Evolutionary conservation across 1,284 basidiomycete species (phyloP), one percentile per base, ranked within the genome.

Genomic region (Cystobasidium pallidum): DNA sequence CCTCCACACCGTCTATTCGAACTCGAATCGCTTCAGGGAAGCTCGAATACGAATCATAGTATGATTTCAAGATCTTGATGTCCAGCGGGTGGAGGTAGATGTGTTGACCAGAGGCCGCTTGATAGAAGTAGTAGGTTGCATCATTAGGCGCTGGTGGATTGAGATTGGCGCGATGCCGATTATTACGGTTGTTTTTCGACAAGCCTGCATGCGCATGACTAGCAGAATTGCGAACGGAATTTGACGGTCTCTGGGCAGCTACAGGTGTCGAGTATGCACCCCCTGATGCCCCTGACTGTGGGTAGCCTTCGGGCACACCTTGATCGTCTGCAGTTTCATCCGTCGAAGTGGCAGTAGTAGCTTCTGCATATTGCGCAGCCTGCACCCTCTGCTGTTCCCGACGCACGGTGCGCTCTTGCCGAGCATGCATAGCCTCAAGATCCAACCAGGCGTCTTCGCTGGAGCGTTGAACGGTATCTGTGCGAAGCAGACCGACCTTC

Each of bases 1-100:
- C 83, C 10, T 90, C 86, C 28, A 87, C 86, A 2, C 88, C 88
- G 75, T 92, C 90, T 11, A 96, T 88, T 19, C 86, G 86, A 55
- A 98, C 85, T 1, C 86, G 85, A 73, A 99, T 89, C 17, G 84
- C 84, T 75, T 91, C 87, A 0, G 96, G 95, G 81, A 99, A 95
- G 1, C 88, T 85, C 1, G 88, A 82, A 77, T 98, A 98, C 72
- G 86, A 86, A 76, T 87, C 85, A 82, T 89, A 97, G 80, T 94
- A 89, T 13, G 91, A 86, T 19, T 94, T 84, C 17, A 99, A 85
- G 71, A 97, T 93, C 81, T 90, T 91, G 82, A 95, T 96, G 80
- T 99, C 95, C 47, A 99, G 86, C 1, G 95, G 94, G 79, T 96
- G 93, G 17, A 99, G 86, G 83, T 91, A 99, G 77, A 98, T 86